phyloP scores from a whole-genome alignment of 805 yeast species.

The Metschnikowia henanensis region DNA sequence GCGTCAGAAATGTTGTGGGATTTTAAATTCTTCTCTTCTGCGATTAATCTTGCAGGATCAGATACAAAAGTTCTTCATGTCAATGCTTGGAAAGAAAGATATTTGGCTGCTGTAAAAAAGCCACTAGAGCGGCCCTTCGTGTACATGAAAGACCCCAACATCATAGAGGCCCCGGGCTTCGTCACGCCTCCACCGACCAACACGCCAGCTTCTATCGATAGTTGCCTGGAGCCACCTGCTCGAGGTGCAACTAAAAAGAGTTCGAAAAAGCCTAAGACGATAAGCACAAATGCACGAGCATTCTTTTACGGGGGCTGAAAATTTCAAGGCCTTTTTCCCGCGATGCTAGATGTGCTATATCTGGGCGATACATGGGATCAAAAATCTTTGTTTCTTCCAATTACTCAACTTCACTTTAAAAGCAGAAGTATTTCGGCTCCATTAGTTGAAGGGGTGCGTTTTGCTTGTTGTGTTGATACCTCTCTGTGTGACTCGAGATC shows the following conservation, averaged over 20 bases:
- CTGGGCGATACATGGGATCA: no score
- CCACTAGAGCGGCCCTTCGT: conserved; percentile 12
- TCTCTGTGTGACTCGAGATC: conserved; percentile 11
- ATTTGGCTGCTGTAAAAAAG: conserved; percentile 8
- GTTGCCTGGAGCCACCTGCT: no score
- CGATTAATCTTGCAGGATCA: conserved; percentile 6
- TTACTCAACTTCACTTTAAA: conserved; percentile 8
- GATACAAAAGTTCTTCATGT: conserved; percentile 5
- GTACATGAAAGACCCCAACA: conserved; percentile 14
- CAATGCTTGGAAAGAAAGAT: conserved; percentile 19
- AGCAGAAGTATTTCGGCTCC: conserved; percentile 22
- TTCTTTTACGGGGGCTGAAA: conserved; percentile 7
- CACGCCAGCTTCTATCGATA: no score
- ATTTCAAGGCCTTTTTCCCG: neutral
- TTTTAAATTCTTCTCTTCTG: conserved; percentile 16
- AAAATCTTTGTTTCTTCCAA: no score
- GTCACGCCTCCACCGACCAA: no score
- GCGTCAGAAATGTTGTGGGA: conserved; percentile 15
- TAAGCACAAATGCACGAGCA: conserved; percentile 12
- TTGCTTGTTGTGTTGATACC: conserved; percentile 3
- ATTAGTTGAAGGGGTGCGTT: conserved; percentile 9
- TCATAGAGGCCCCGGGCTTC: neutral
- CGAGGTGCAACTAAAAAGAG: neutral
- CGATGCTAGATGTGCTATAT: no score
- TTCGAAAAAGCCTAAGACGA: conserved; percentile 7